These are phyloP conservation scores for Pholiota adiposa DNA, from an alignment of 1,284 basidiomycete species.

Conservation along the genomic window DNA sequence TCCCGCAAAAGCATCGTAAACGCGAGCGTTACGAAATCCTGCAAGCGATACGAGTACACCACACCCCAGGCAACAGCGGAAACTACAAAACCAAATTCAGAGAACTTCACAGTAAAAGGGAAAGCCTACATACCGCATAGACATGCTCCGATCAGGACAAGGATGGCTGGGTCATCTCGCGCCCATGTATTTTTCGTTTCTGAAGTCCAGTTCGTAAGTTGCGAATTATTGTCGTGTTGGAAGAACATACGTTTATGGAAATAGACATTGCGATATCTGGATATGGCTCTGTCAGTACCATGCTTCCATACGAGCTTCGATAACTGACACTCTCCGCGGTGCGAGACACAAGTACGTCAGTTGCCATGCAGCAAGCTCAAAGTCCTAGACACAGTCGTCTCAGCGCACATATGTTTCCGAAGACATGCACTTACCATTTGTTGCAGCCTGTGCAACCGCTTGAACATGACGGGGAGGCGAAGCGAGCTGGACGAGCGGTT, in stretches of 20 bases:
- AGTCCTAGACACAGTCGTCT: slow-evolving; percentile 64
- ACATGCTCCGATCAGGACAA: slow-evolving; percentile 82
- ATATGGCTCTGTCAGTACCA: neutral
- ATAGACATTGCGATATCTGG: slow-evolving; percentile 87
- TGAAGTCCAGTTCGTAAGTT: slow-evolving; percentile 32
- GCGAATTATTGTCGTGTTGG: neutral
- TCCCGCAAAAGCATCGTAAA: slow-evolving; percentile 87
- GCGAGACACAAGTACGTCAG: slow-evolving; percentile 90
- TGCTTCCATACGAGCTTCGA: neutral
- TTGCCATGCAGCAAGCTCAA: slow-evolving; percentile 94
- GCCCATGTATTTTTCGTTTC: slow-evolving; percentile 99
- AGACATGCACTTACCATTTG: slow-evolving; percentile 70
- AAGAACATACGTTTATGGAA: slow-evolving; percentile 84
- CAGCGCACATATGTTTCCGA: slow-evolving; percentile 1
- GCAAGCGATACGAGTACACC: slow-evolving; percentile 71
- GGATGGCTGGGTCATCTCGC: slow-evolving; percentile 92
- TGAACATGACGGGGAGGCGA: slow-evolving; percentile 80
- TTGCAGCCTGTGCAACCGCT: slow-evolving; percentile 77
- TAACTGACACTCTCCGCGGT: slow-evolving; percentile 85
- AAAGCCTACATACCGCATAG: slow-evolving; percentile 59
- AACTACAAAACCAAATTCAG: slow-evolving; percentile 45
- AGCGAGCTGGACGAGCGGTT: slow-evolving; percentile 37
- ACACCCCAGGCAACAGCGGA: slow-evolving; percentile 84
- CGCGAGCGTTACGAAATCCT: slow-evolving; percentile 65
- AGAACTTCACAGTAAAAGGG: neutral